Evolutionary conservation across 2,329 filamentous ascomycete genomes (phyloP), one percentile per base, ranked within the genome.

Genomic region (Paracoccidioides lutzii): DNA sequence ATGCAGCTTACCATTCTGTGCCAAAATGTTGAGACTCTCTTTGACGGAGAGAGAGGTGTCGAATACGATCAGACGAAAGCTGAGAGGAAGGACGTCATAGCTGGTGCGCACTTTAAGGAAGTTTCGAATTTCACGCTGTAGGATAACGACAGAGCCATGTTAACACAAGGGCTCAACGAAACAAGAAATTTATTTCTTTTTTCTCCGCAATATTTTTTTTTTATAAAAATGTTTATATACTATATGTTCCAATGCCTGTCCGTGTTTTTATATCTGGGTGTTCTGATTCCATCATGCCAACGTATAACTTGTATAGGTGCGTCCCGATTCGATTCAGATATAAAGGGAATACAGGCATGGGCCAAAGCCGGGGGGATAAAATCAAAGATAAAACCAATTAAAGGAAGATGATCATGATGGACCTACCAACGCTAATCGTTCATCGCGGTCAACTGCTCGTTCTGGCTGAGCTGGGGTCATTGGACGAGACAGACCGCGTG

Each of bases 21-120:
- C 89, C 61, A 98, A 79, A 63, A 97, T 97, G 67, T 88, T 90
- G 66, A 98, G 76, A 71, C 90, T 96, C 79, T 97, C 96, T 76
- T 94, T 95, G 65, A 98, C 94, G 55, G 96, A 83, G 57, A 98
- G 80, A 59, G 90, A 85, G 59, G 90, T 97, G 72, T 98, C 94
- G 69, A 98, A 88, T 61, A 96, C 83, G 67, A 98, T 94, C 55
- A 98, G 83, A 60, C 93, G 87, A 74, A 95, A 98, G 63, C 90
- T 96, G 59, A 98, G 82, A 15, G 93, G 93, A 50, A 98, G 80
- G 62, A 98, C 93, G 75, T 98, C 93, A 77, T 98, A 98, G 71
- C 90, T 96, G 40, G 89, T 97, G 67, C 93, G 86, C 64, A 94
- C 86, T 73, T 90, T 95, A 69, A 98, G 83, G 74, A 98, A 98